A percentile compares a stretch with the other conserved stretches of the same genome.
Conservation (phyloP, 2,329 filamentous ascomycete species). For the Penicillium paneum region DNA sequence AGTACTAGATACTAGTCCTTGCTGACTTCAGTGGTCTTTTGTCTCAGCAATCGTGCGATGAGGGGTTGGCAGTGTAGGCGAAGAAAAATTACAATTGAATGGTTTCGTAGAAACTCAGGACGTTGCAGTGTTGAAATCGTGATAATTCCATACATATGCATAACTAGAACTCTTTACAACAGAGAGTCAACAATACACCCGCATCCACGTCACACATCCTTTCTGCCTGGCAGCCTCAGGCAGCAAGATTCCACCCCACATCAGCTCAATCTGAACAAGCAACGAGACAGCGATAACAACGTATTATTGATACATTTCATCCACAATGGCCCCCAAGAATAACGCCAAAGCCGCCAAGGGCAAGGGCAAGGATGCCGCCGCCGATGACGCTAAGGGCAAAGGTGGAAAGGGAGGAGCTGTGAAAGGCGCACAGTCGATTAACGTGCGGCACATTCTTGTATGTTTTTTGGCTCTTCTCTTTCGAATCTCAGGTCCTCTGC, state of each 20-base stretch:
- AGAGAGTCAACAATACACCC: background rate
- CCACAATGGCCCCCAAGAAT: conserved; percentile 43
- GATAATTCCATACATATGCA: background rate
- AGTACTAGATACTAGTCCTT: background rate
- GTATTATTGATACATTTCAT: background rate
- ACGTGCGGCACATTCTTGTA: conserved; percentile 62
- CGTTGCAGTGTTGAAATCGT: too few species aligned
- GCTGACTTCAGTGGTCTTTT: background rate
- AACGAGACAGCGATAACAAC: background rate
- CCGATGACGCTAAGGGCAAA: conserved; percentile 31
- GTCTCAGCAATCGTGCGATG: background rate
- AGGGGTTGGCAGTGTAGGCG: background rate
- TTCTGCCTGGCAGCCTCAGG: conserved; percentile 6
- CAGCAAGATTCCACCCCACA: conserved; percentile 1
- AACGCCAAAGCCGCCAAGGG: conserved; percentile 34
- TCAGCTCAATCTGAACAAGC: conserved; percentile 1
- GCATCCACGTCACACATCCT: conserved; percentile 1
- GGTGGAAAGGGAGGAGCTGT: conserved; percentile 31
- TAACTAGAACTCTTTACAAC: background rate
- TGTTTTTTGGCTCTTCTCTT: conserved; percentile 14
- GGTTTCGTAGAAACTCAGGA: background rate
- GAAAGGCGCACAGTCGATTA: conserved; percentile 62
- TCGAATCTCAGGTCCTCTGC: background rate
- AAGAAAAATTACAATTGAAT: background rate
- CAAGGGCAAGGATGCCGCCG: conserved; percentile 40